Percentiles rank a stretch among this genome's conserved stretches.
Conservation (phyloP, 139 green algal species). For the Chlamydomonas incerta region DNA sequence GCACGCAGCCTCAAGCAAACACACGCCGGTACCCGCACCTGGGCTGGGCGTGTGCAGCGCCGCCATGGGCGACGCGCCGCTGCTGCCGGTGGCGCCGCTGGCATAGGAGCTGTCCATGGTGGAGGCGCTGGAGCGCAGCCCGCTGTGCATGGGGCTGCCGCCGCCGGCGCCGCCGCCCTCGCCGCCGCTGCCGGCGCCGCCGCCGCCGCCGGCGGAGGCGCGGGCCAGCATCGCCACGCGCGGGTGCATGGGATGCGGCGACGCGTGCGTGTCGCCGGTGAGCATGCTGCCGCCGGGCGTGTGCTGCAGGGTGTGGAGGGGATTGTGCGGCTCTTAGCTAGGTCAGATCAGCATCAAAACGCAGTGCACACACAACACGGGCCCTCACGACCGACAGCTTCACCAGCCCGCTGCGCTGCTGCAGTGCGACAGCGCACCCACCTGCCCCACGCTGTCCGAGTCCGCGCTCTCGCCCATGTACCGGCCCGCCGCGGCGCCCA, state of each 20-base stretch:
- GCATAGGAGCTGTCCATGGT: constrained; percentile 19
- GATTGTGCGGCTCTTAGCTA: no score
- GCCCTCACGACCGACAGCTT: no score
- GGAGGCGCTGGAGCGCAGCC: background rate
- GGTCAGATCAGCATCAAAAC: no score
- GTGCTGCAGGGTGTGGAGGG: no score
- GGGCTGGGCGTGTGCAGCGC: background rate
- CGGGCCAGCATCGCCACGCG: constrained; percentile 1
- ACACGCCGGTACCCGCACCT: background rate
- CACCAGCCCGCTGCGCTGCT: no score
- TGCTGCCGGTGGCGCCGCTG: background rate
- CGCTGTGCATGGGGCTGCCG: background rate
- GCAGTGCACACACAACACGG: no score
- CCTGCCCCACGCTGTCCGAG: background rate
- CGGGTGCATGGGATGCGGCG: background rate
- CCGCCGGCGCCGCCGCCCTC: background rate
- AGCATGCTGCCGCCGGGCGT: no score
- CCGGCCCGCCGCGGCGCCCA: no score
- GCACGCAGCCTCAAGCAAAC: no score
- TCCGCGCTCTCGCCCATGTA: background rate
- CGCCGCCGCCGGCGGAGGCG: background rate
- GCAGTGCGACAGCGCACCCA: no score
- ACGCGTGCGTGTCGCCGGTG: background rate
- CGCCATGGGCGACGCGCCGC: constrained; percentile 4
- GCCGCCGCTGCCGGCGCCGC: background rate